Base-by-base conservation (phyloP, 257 asterid genomes). In the Fraxinus quadrangulata region DNA sequence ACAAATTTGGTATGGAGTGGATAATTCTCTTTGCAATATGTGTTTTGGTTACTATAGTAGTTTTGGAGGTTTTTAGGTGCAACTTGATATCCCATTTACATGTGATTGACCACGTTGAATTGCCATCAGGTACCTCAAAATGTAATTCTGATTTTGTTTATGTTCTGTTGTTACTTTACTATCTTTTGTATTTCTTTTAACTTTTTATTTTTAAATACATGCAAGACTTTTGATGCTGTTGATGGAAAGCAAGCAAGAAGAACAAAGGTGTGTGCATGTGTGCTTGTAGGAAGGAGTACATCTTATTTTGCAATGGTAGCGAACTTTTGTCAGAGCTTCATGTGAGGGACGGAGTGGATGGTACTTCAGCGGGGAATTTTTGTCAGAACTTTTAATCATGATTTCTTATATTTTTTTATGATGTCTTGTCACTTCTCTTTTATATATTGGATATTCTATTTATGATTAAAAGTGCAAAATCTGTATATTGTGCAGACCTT, bases 221-320 rank as follows among this genome's bases (percentile, higher is more conserved):
- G 51, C 51, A 42, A 94, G 98, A 94, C 98, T 16, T 94, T 94
- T 84, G 98, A 94, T 90, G 98, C 97, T 73, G 96, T 94, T 77
- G 98, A 94, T 79, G 98, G 98, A 63, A 94, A 94, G 85, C 98
- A 94, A 94, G 98, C 98, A 36, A 89, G 98, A 78, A 82, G 98
- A 83, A 94, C 98, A 66, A 94, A 88, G n/a, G n/a, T n/a, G n/a
- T n/a, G n/a, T n/a, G n/a, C n/a, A n/a, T n/a, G n/a, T n/a, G n/a
- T n/a, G n/a, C n/a, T n/a, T n/a, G n/a, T n/a, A n/a, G n/a, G n/a
- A n/a, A n/a, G n/a, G n/a, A n/a, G n/a, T n/a, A n/a, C n/a, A n/a
- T n/a, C n/a, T n/a, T n/a, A n/a, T n/a, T n/a, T n/a, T n/a, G n/a
- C n/a, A n/a, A n/a, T n/a, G n/a, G n/a, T n/a, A n/a, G n/a, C n/a